Percentiles rank a stretch among this genome's conserved stretches.
Conservation (phyloP, 306 rosid genomes). For the Malus sylvestris region DNA sequence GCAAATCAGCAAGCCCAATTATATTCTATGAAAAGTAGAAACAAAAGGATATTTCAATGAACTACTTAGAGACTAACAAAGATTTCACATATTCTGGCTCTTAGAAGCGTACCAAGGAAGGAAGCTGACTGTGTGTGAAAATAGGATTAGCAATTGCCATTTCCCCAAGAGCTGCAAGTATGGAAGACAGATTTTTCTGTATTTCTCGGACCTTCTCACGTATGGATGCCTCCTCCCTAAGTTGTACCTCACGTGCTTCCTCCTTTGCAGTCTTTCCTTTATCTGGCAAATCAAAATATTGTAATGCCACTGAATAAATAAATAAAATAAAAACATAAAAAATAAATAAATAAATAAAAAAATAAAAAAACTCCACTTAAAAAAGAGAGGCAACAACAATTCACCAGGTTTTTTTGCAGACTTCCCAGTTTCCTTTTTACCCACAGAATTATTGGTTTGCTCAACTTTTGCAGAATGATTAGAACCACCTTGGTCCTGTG, state of each 20-base stretch:
- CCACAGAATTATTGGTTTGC: slow-evolving; percentile 41
- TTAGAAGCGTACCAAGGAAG: slow-evolving; percentile 67
- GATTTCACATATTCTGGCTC: not conserved
- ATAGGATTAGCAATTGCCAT: slow-evolving; percentile 82
- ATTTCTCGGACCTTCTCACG: slow-evolving; percentile 65
- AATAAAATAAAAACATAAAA: not conserved
- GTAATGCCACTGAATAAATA: not conserved
- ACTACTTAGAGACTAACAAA: not conserved
- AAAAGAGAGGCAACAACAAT: slow-evolving; percentile 17
- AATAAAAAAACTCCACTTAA: not conserved
- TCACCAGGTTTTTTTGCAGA: slow-evolving; percentile 74
- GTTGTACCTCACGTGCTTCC: slow-evolving; percentile 82
- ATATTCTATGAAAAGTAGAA: not conserved
- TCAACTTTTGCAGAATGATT: slow-evolving; percentile 65
- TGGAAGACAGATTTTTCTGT: slow-evolving; percentile 52
- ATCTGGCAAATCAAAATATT: slow-evolving; percentile 31
- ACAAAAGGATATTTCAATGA: not conserved
- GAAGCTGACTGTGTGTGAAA: slow-evolving; percentile 81
- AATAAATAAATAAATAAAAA: too few species aligned
- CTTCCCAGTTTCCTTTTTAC: slow-evolving; percentile 70
- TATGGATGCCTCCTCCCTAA: slow-evolving; percentile 73
- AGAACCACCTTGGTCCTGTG: slow-evolving; percentile 52
- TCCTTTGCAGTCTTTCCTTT: slow-evolving; percentile 88
- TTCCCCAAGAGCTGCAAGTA: slow-evolving; percentile 84
- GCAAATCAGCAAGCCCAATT: not conserved